Percentiles rank a stretch among this genome's conserved stretches.
These are phyloP conservation scores for Miamiensis avidus DNA, from an alignment of 169 alveolate species.

Conservation along the genomic window DNA sequence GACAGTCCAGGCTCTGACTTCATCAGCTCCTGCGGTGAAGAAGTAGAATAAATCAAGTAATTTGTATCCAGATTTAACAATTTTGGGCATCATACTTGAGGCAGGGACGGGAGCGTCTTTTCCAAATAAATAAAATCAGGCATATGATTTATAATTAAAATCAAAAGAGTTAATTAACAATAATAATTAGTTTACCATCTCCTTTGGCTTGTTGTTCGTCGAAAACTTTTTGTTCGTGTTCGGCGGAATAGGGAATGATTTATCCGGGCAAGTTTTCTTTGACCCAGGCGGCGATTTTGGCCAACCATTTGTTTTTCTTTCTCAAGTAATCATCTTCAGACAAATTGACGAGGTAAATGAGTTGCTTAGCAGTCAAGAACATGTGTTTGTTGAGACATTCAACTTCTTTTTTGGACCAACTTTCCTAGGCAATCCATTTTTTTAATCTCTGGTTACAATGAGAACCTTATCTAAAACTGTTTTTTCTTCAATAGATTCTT, in stretches of 20 bases:
- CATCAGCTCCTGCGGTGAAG: conserved; percentile 99
- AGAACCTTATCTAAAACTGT: conserved; percentile 89
- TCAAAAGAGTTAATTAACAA: too few species aligned
- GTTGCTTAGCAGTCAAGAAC: conserved; percentile 99
- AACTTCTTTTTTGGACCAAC: conserved; percentile 93
- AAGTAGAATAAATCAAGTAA: conserved; percentile 95
- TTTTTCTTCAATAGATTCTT: conserved; percentile 91
- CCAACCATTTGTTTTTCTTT: conserved; percentile 97
- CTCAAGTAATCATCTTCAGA: conserved; percentile 93
- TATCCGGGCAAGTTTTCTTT: conserved; percentile 97
- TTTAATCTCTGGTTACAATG: conserved; percentile 85
- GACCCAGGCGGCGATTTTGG: conserved; percentile 97
- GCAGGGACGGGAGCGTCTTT: too few species aligned
- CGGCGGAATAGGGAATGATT: conserved; percentile 98
- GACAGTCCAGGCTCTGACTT: conserved; percentile 99
- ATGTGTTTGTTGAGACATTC: conserved; percentile 90
- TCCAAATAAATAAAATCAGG: too few species aligned
- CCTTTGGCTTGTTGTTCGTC: conserved; percentile 70
- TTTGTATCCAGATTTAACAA: conserved; percentile 96
- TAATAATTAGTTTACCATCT: conserved; percentile 86
- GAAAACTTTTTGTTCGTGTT: conserved; percentile 91
- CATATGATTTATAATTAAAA: too few species aligned
- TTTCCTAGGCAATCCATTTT: conserved; percentile 80
- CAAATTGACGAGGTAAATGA: conserved; percentile 96
- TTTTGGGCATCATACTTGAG: conserved; percentile 92